phyloP scores from a whole-genome alignment of 2,329 filamentous ascomycete genomes.

The Sporothrix luriei region DNA sequence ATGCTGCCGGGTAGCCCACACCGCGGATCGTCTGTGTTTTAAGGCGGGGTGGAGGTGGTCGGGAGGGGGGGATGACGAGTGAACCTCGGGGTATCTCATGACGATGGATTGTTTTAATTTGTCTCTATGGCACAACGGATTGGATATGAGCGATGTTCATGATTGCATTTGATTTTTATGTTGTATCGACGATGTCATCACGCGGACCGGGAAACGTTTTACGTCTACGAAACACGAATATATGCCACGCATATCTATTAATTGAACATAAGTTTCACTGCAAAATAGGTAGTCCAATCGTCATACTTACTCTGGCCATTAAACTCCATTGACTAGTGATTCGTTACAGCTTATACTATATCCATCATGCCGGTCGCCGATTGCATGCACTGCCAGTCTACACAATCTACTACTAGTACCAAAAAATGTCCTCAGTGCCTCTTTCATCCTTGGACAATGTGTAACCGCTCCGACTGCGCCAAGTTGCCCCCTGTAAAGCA shows the following conservation, averaged over 20 bases:
- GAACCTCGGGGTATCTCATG: background rate
- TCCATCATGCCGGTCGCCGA: too few relatives aligned
- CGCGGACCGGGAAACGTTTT: background rate
- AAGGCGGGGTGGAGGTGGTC: background rate
- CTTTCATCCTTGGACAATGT: too few relatives aligned
- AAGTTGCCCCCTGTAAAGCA: too few relatives aligned
- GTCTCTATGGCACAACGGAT: background rate
- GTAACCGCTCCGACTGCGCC: too few relatives aligned
- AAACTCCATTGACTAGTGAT: too few relatives aligned
- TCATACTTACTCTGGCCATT: too few relatives aligned
- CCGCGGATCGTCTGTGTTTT: constrained; percentile 17
- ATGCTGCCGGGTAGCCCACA: constrained; percentile 20
- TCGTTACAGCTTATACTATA: too few relatives aligned
- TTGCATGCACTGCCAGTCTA: too few relatives aligned
- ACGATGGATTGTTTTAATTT: background rate
- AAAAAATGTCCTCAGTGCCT: too few relatives aligned
- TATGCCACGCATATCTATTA: background rate
- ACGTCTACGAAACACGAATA: background rate
- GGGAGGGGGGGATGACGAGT: too few relatives aligned
- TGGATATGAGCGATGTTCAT: constrained; percentile 18
- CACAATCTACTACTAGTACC: too few relatives aligned
- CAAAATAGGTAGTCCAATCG: background rate
- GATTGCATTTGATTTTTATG: constrained; percentile 5
- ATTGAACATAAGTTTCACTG: background rate
- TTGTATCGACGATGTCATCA: background rate